Conservation (phyloP, 1,139 yeast species). For the Lizanozyma gosingica region DNA sequence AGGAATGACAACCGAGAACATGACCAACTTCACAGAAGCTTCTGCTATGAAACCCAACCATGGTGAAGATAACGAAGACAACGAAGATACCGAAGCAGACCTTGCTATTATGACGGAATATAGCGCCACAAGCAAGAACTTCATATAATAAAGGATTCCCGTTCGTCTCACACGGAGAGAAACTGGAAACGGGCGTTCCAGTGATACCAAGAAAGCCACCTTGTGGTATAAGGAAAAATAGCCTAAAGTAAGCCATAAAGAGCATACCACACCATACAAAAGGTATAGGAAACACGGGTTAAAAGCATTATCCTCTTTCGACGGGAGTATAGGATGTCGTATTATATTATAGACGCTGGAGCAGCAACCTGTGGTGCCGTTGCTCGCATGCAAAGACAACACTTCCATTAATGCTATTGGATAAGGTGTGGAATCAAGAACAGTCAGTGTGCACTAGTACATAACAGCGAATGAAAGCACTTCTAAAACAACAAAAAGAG, state of each 20-base stretch:
- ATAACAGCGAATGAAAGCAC: too few relatives aligned
- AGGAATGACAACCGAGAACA: conserved; percentile 22
- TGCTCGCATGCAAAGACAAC: too few relatives aligned
- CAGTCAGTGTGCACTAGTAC: too few relatives aligned
- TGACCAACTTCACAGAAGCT: conserved; percentile 3
- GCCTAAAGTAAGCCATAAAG: conserved; percentile 5
- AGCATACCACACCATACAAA: conserved; percentile 12
- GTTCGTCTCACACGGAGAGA: conserved; percentile 1
- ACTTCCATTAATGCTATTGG: too few relatives aligned
- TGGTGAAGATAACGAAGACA: not conserved
- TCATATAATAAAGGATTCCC: conserved; percentile 3
- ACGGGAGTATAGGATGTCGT: conserved; percentile 5
- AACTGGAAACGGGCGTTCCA: not conserved
- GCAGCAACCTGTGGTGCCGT: too few relatives aligned
- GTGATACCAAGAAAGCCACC: too few relatives aligned
- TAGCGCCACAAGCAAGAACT: conserved; percentile 1
- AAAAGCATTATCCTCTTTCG: conserved; percentile 37
- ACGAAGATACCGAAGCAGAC: too few relatives aligned
- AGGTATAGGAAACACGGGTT: conserved; percentile 46
- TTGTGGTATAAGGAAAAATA: conserved; percentile 1
- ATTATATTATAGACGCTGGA: too few relatives aligned
- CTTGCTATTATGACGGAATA: too few relatives aligned
- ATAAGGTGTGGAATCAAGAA: too few relatives aligned
- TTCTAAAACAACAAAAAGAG: too few relatives aligned
- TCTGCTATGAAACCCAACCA: not conserved